A percentile compares a stretch with the other conserved stretches of the same genome.
phyloP scores from a whole-genome alignment of 2,329 filamentous ascomycete species.

The Aspergillus floridensis region DNA sequence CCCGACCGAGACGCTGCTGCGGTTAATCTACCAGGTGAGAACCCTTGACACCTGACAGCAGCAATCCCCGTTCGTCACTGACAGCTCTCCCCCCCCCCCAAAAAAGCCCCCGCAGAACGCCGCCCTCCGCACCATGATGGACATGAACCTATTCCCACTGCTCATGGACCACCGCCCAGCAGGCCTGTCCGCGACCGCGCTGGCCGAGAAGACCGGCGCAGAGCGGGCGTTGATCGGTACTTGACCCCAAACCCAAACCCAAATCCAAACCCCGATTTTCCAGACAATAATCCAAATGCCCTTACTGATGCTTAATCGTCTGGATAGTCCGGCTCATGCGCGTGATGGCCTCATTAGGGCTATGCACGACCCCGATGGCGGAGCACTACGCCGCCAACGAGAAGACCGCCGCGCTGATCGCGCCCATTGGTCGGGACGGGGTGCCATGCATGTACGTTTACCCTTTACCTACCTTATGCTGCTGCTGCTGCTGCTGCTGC shows the following conservation, averaged over 20 bases:
- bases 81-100: too few species aligned
- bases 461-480: too few species aligned
- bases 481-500: too few species aligned
- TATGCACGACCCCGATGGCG: constrained; percentile 21
- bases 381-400: constrained; percentile 28
- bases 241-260: too few species aligned
- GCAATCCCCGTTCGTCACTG: background rate
- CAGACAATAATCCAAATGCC: too few species aligned
- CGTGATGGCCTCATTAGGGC: constrained; percentile 28
- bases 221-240: constrained; percentile 32
- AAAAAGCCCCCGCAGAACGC: constrained; percentile 35
- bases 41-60: too few species aligned
- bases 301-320: too few species aligned
- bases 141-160: constrained; percentile 29
- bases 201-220: constrained; percentile 28
- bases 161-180: constrained; percentile 20
- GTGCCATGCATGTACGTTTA: constrained; percentile 29
- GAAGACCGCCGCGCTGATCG: constrained; percentile 26
- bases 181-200: constrained; percentile 26
- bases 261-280: too few species aligned
- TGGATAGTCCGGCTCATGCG: constrained; percentile 31
- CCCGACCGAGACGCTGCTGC: constrained; percentile 31
- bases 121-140: constrained; percentile 30
- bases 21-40: constrained; percentile 35
- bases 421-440: constrained; percentile 30